A percentile compares a stretch with the other conserved stretches of the same genome.
These are phyloP conservation scores for Camellia oleifera DNA, from an alignment of 179 eudicot genomes.

Conservation along the genomic window DNA sequence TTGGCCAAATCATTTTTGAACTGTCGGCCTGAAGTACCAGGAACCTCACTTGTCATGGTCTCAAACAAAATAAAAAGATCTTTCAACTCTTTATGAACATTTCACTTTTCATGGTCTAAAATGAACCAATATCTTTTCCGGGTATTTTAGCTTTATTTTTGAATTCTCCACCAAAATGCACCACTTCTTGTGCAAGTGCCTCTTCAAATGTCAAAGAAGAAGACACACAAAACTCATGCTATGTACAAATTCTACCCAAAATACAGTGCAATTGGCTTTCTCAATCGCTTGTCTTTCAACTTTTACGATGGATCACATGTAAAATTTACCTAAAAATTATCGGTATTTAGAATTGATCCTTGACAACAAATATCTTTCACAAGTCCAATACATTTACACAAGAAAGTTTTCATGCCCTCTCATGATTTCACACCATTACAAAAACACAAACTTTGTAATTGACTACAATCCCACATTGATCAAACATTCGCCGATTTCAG, in stretches of 20 bases:
- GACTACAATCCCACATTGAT: not conserved
- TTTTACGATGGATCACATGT: no score
- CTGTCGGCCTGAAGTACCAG: conserved; percentile 33
- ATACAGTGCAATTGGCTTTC: not conserved
- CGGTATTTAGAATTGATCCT: not conserved
- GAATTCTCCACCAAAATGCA: not conserved
- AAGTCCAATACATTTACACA: not conserved
- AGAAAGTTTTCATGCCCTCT: not conserved
- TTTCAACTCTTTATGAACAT: not conserved
- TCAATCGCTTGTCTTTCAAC: not conserved
- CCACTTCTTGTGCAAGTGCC: not conserved
- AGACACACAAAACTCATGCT: not conserved
- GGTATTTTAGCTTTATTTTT: not conserved
- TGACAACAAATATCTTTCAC: not conserved
- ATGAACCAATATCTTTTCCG: not conserved
- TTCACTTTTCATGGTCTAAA: not conserved
- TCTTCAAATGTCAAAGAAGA: conserved; percentile 8
- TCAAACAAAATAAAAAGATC: not conserved
- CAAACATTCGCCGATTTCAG: not conserved
- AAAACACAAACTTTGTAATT: not conserved
- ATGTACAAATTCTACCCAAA: not conserved
- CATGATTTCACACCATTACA: not conserved
- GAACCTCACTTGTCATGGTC: conserved; percentile 52
- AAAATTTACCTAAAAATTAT: not conserved
- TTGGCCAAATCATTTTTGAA: conserved; percentile 22